phyloP scores from a whole-genome alignment of 2,329 filamentous ascomycete species.

The Coniella lustricola region DNA sequence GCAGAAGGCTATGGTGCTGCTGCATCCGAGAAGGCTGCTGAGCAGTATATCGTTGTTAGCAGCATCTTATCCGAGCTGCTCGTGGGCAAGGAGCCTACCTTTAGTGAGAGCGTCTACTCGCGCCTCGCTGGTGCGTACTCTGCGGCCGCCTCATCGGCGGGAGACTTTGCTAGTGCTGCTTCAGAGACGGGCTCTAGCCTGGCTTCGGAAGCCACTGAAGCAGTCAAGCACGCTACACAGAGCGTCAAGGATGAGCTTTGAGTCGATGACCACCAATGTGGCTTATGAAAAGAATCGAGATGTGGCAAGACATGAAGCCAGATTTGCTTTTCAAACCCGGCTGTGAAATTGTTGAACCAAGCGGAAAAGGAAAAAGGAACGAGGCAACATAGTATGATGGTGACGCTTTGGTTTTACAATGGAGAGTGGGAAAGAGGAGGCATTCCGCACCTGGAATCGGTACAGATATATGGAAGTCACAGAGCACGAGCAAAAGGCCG shows the following conservation, averaged over 20 bases:
- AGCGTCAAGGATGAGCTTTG: conserved; percentile 36
- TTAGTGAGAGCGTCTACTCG: conserved; percentile 71
- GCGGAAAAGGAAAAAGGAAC: not conserved
- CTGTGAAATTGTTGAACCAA: not conserved
- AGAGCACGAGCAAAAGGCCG: too few relatives aligned
- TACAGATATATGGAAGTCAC: too few relatives aligned
- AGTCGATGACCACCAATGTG: conserved; percentile 8
- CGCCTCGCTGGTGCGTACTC: conserved; percentile 66
- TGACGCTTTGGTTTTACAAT: too few relatives aligned
- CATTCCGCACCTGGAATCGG: too few relatives aligned
- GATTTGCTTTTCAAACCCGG: too few relatives aligned
- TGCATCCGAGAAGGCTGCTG: conserved; percentile 51
- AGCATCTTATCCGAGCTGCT: conserved; percentile 71
- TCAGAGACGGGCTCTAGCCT: conserved; percentile 25
- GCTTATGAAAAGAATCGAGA: not conserved
- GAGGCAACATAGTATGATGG: not conserved
- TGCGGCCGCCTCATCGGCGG: conserved; percentile 52
- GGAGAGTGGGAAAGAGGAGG: not conserved
- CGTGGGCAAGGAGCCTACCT: conserved; percentile 69
- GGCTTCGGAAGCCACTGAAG: conserved; percentile 35
- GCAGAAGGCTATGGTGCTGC: conserved; percentile 55
- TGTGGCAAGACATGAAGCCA: too few relatives aligned
- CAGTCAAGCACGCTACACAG: conserved; percentile 32
- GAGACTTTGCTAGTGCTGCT: conserved; percentile 33
- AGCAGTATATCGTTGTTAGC: conserved; percentile 64